Conservation (phyloP, 2,329 filamentous ascomycete genomes). For the Xylaria sp. region DNA sequence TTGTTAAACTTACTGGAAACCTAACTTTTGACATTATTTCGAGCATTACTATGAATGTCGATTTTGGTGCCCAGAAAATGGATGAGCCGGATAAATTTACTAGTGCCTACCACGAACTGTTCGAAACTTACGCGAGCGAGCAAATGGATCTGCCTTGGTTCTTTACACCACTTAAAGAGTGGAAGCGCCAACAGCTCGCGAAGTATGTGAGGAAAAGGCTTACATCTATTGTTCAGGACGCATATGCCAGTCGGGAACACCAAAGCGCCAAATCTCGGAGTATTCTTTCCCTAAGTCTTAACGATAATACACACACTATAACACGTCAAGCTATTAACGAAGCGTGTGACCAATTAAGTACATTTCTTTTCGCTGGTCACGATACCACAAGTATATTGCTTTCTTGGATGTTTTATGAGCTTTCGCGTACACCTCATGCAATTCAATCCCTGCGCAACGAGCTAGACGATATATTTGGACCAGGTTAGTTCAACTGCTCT, state of each 20-base stretch:
- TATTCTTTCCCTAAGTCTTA: slow-evolving; percentile 25
- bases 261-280: slow-evolving; percentile 11
- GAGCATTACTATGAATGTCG: slow-evolving; percentile 25
- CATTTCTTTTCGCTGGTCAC: slow-evolving; percentile 34
- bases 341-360: slow-evolving; percentile 33
- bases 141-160: slow-evolving; percentile 26
- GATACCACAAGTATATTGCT: slow-evolving; percentile 23
- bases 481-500: slow-evolving; percentile 16
- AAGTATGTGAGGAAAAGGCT: slow-evolving; percentile 10
- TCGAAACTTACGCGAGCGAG: slow-evolving; percentile 17
- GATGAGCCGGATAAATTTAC: slow-evolving; percentile 7
- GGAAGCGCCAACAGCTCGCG: slow-evolving; percentile 20
- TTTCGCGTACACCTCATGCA: background rate
- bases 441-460: background rate
- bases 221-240: slow-evolving; percentile 5
- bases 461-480: background rate
- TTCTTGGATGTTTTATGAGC: slow-evolving; percentile 8
- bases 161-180: slow-evolving; percentile 15
- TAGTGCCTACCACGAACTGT: slow-evolving; percentile 22
- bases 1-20: background rate
- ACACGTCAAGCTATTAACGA: slow-evolving; percentile 18
- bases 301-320: background rate
- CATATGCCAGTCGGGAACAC: slow-evolving; percentile 9
- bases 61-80: slow-evolving; percentile 27
- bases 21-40: slow-evolving; percentile 1